Base-by-base conservation (phyloP, 495 filamentous ascomycete species). In the Elaphomyces granulatus region DNA sequence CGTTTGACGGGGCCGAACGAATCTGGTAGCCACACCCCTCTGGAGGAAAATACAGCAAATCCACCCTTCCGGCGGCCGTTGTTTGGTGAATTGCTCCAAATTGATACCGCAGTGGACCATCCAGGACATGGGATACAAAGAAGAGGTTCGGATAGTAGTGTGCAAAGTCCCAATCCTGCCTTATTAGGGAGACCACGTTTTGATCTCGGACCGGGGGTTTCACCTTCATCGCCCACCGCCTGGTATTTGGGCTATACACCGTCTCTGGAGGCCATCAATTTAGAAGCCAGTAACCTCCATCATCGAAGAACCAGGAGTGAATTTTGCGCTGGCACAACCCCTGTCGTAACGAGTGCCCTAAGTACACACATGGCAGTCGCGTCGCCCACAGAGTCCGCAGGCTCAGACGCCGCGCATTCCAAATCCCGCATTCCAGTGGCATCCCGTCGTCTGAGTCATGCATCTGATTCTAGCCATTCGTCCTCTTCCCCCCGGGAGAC, bases 361-460 rank as follows among this genome's bases (percentile, higher is more conserved):
- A 45, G 43, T 42, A 45, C 49, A 34, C 49, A 64, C 26, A 65
- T 66, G 64, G 62, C 61, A 34, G 57, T 61, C 43, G 49, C 46
- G 37, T 54, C 63, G 52, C 59, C 61, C 41, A 50, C 37, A 52
- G 54, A 45, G 43, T 31, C 48, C 8, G 51, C 52, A 23, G 54
- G 51, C 32, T 51, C 53, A 15, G 56, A 52, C 18, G 66, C 59
- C 40, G 56, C 66, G 36, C 61, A 64, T 55, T 65, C 70, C 47
- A 67, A 63, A 43, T 78, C 74, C 31, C 67, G 71, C 49, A 77
- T 77, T 60, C 73, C 74, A 16, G 47, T 75, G 14, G 70, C 64
- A 40, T 66, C 65, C 37, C 61, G 63, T 48, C 63, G 70, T 30
- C 49, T 59, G 14, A 66, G 60, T 40, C 49, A 61, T 40, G 63